phyloP scores from a whole-genome alignment of 1,139 yeast species.

The Zygotorulaspora mrakii region DNA sequence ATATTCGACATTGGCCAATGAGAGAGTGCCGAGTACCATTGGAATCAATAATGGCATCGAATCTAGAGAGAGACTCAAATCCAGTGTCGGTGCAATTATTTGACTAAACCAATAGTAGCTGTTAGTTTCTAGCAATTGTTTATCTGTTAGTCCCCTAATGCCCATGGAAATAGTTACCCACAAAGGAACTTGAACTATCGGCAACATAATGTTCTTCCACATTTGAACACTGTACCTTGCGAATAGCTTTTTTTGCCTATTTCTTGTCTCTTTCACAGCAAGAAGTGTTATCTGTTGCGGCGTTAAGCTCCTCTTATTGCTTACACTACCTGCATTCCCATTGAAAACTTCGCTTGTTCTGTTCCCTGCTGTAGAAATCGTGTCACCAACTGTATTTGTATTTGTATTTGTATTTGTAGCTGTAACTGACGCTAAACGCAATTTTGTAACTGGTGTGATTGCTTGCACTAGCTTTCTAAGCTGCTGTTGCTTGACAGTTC shows the following conservation, averaged over 20 bases:
- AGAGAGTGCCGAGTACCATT: conserved; percentile 60
- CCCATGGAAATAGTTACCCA: conserved; percentile 80
- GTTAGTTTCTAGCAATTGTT: conserved; percentile 25
- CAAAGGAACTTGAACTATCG: conserved; percentile 80
- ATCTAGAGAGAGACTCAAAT: conserved; percentile 31
- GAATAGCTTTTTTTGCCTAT: conserved; percentile 67
- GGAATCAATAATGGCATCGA: conserved; percentile 50
- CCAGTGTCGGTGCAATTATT: conserved; percentile 38
- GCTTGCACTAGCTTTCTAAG: conserved; percentile 68
- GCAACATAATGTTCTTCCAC: conserved; percentile 75
- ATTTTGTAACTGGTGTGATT: conserved; percentile 67
- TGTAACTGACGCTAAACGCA: conserved; percentile 60
- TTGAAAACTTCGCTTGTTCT: no score
- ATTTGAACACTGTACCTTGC: conserved; percentile 63
- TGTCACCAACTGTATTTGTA: no score
- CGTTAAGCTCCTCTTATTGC: conserved; percentile 40
- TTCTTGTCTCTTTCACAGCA: conserved; percentile 72
- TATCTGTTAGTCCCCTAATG: conserved; percentile 64
- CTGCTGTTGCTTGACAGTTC: conserved; percentile 67
- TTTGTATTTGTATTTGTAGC: conserved; percentile 12
- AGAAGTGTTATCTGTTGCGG: conserved; percentile 74
- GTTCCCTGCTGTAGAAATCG: no score
- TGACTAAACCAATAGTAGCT: conserved; percentile 14
- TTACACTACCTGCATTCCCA: conserved; percentile 18
- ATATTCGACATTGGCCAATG: conserved; percentile 81